Evolutionary conservation across 768 basidiomycete genomes (phyloP).

Genomic region (Amanita muscaria): DNA sequence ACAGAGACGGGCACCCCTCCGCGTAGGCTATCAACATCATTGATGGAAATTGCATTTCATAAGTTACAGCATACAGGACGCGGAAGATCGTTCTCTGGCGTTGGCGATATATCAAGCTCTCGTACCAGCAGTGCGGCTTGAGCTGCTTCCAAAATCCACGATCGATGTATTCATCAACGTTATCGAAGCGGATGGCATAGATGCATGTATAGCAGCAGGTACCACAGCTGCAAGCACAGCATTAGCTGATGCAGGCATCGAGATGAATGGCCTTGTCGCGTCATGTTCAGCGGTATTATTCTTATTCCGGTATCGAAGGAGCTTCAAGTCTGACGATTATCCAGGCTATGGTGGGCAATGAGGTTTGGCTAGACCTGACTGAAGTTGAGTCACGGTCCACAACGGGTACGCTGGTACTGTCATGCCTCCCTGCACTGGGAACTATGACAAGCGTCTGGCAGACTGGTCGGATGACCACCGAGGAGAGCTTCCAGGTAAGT

Average conservation of each 20-base stretch:
- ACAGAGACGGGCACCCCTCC: constrained; percentile 71
- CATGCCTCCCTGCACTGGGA: constrained; percentile 83
- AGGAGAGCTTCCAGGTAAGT: constrained; percentile 50
- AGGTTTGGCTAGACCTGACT: constrained; percentile 76
- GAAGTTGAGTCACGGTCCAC: constrained; percentile 53
- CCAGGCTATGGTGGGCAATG: constrained; percentile 47
- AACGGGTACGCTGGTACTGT: constrained; percentile 62
- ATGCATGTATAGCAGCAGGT: constrained; percentile 81
- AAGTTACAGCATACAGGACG: constrained; percentile 53
- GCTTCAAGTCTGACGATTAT: constrained; percentile 6
- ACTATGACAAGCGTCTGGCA: constrained; percentile 85
- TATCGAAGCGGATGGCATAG: constrained; percentile 88
- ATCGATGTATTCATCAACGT: constrained; percentile 88
- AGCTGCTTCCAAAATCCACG: constrained; percentile 88
- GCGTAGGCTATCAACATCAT: constrained; percentile 42
- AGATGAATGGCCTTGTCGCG: constrained; percentile 80
- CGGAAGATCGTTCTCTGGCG: constrained; percentile 83
- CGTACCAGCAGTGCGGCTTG: constrained; percentile 74
- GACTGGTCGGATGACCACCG: constrained; percentile 53
- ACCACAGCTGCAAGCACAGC: constrained; percentile 85
- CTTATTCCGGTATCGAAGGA: not conserved
- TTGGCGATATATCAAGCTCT: constrained; percentile 82
- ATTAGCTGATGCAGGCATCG: constrained; percentile 87
- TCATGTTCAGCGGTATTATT: constrained; percentile 69
- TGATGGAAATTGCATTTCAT: constrained; percentile 11